phyloP scores from a whole-genome alignment of 1,139 yeast species.

The Debaryomyces sp. region DNA sequence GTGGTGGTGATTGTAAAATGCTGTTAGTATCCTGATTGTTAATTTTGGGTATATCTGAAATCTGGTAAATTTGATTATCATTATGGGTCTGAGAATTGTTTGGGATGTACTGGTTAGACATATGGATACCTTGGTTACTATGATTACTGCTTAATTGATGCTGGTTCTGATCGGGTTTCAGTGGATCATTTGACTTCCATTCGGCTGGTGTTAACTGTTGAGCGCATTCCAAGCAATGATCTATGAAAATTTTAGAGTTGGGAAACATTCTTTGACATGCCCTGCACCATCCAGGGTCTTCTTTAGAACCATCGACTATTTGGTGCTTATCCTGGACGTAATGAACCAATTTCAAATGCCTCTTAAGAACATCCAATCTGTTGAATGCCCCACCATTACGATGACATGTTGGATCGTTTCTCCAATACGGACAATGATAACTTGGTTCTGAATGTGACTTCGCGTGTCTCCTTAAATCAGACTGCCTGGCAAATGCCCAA shows the following conservation, averaged over 20 bases:
- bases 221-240: conserved; percentile 70
- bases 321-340: conserved; percentile 52
- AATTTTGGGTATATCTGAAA: conserved; percentile 10
- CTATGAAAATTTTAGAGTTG: conserved; percentile 59
- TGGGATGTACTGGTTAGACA: conserved; percentile 1
- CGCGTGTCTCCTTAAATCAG: conserved; percentile 67
- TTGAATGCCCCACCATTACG: conserved; percentile 73
- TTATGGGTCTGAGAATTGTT: neutral
- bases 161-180: conserved; percentile 3
- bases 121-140: conserved; percentile 1
- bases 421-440: conserved; percentile 74
- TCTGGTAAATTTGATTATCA: conserved; percentile 1
- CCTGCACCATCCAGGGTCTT: conserved; percentile 68
- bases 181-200: conserved; percentile 21
- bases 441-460: conserved; percentile 66
- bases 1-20: conserved; percentile 8
- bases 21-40: conserved; percentile 8
- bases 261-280: conserved; percentile 62
- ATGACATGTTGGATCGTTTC: conserved; percentile 67
- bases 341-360: conserved; percentile 70
- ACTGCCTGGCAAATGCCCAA: conserved; percentile 69
- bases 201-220: conserved; percentile 29
- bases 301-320: conserved; percentile 23
- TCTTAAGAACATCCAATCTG: conserved; percentile 67
- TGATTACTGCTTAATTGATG: neutral